Evolutionary conservation across 2,329 filamentous ascomycete genomes (phyloP).

Genomic region (Aspergillus puulaauensis): DNA sequence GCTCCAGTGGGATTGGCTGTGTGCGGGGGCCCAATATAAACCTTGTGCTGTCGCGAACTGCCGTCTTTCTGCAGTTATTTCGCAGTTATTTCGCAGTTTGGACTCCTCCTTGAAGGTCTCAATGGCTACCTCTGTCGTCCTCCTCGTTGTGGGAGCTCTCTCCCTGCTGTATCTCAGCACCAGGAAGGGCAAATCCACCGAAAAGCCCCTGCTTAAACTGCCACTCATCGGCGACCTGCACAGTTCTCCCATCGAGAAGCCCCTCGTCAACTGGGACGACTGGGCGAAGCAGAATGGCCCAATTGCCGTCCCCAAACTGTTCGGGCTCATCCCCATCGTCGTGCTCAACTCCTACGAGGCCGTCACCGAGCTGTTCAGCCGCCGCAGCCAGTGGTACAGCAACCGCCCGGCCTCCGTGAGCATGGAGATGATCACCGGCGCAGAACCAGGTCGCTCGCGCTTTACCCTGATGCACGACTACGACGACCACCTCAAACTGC

Average conservation of each 20-base stretch:
- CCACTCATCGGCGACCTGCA: slow-evolving; percentile 34
- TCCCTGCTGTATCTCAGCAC: slow-evolving; percentile 8
- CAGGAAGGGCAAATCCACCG: background rate
- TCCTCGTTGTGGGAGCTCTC: slow-evolving; percentile 5
- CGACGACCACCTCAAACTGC: slow-evolving; percentile 50
- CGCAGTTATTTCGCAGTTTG: background rate
- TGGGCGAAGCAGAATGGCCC: slow-evolving; percentile 39
- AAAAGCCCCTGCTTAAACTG: slow-evolving; percentile 18
- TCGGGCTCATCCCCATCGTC: slow-evolving; percentile 40
- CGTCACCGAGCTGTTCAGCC: slow-evolving; percentile 43
- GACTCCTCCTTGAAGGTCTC: background rate
- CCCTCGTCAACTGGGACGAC: slow-evolving; percentile 31
- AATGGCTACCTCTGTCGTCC: background rate
- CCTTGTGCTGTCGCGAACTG: too few species aligned
- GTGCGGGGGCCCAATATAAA: too few species aligned
- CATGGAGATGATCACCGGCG: slow-evolving; percentile 39
- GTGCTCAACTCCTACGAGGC: slow-evolving; percentile 37
- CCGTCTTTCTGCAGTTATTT: background rate
- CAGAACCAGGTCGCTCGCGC: slow-evolving; percentile 18
- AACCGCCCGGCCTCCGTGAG: slow-evolving; percentile 39
- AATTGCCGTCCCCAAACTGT: slow-evolving; percentile 26
- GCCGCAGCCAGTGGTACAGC: slow-evolving; percentile 42
- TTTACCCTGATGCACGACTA: slow-evolving; percentile 50
- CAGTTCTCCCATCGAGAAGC: slow-evolving; percentile 26
- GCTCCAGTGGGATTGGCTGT: too few species aligned